Base-by-base conservation (phyloP, 805 yeast species). In the Monosporozyma solicola region DNA sequence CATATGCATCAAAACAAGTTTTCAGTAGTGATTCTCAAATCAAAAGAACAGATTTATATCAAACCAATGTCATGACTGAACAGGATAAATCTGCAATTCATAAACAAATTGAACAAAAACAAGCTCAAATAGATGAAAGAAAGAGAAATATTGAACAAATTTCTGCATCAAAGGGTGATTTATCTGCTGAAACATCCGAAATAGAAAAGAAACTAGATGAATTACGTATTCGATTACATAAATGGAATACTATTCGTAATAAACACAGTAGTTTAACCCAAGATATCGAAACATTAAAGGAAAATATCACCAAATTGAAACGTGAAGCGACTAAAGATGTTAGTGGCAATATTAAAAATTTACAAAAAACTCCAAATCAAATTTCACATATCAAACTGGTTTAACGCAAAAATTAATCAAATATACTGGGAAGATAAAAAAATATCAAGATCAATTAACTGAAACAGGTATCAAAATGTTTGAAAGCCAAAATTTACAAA, bases 1-100 rank as follows among this genome's bases (percentile, higher is more conserved):
- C 64, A 16, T 89, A 85, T 68, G 95, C 95, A 6, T 15, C 72
- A 2, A 74, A 69, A 56, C 87, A 82, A 61, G 69, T 75, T 2
- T 73, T 77, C 63, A 74, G 75, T 2, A 55, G 54, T 9, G 61
- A 57, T 32, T 48, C 58, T 41, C 44, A 51, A 13, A 50, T 59
- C 20, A 47, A 33, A 22, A 11, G n/a, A 13, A 57, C 64, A 9
- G 55, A 59, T 29, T 60, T 63, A 48, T 65, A 62, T 57, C 61
- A 58, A 52, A 61, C 55, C 0, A 52, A 59, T n/a, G 59, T 56
- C 20, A 58, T 63, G 47, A 57, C 65, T 20, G 63, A 61, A 22
- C 72, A 67, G 29, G 49, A 54, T 11, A 62, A 58, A 49, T 24
- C 27, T 3, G 48, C 53, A 16, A 58, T 66, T 1, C 50, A 55